Percentiles rank a stretch among this genome's conserved stretches.
phyloP scores from a whole-genome alignment of 345 rosid genomes.

The Adansonia digitata region DNA sequence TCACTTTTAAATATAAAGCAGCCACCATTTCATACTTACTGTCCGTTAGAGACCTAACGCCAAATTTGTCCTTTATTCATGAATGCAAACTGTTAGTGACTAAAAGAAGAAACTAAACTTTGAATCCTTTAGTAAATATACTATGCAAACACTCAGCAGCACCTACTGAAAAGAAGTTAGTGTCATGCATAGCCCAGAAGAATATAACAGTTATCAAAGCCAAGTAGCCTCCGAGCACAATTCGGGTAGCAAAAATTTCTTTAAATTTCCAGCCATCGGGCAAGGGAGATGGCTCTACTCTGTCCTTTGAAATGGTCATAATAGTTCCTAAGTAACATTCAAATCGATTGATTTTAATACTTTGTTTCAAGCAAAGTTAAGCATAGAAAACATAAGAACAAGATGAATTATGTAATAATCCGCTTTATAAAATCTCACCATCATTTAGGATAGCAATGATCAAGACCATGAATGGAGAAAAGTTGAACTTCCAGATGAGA shows the following conservation, averaged over 20 bases:
- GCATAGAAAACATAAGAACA: too few relatives aligned
- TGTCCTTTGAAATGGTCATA: conserved; percentile 51
- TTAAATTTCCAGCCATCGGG: conserved; percentile 95
- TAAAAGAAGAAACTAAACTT: conserved; percentile 5
- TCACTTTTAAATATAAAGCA: conserved; percentile 91
- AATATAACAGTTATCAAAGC: not conserved
- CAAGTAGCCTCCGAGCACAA: conserved; percentile 35
- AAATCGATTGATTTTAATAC: not conserved
- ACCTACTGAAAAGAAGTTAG: conserved; percentile 66
- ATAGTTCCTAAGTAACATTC: conserved; percentile 22
- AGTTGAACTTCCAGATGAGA: not conserved
- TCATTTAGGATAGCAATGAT: not conserved
- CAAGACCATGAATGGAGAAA: not conserved
- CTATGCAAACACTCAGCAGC: not conserved
- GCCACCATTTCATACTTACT: conserved; percentile 57
- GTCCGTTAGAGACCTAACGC: conserved; percentile 20
- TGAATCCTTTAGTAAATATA: not conserved
- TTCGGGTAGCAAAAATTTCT: conserved; percentile 90
- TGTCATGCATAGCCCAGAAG: conserved; percentile 12
- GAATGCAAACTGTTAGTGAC: not conserved
- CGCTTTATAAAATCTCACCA: conserved; percentile 38
- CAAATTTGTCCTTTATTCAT: conserved; percentile 32
- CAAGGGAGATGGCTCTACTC: conserved; percentile 91
- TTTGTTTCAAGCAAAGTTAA: not conserved
- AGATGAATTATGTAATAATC: too few relatives aligned